Conservation (phyloP, 1,284 basidiomycete genomes). For the Cystobasidiaceae sp. region DNA sequence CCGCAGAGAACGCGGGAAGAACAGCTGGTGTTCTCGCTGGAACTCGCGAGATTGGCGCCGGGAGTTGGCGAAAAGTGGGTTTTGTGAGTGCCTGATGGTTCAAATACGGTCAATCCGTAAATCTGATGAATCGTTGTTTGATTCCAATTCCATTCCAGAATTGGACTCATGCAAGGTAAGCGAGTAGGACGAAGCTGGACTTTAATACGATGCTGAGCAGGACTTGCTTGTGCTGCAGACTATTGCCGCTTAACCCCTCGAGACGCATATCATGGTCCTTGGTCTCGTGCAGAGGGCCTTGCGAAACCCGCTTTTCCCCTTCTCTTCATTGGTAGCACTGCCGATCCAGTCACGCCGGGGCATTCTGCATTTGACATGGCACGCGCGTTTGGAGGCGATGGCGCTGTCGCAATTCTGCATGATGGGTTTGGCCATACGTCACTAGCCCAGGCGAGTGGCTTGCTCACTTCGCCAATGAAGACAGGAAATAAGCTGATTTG, state of each 20-base stretch:
- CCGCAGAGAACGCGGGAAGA: neutral
- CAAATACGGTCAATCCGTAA: too few relatives aligned
- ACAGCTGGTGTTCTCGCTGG: neutral
- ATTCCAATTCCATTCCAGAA: neutral
- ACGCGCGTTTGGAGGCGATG: slow-evolving; percentile 33
- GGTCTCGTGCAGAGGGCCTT: neutral
- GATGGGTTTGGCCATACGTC: slow-evolving; percentile 40
- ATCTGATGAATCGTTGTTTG: slow-evolving; percentile 1
- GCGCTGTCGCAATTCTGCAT: slow-evolving; percentile 38
- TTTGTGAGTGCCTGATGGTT: too few relatives aligned
- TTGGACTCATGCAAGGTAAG: slow-evolving; percentile 33
- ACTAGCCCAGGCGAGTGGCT: slow-evolving; percentile 21
- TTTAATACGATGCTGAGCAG: slow-evolving; percentile 32
- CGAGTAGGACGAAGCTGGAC: slow-evolving; percentile 31
- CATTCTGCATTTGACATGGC: slow-evolving; percentile 34
- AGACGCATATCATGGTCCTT: neutral
- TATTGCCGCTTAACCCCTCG: neutral
- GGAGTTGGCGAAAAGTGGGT: too few relatives aligned
- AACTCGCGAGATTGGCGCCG: neutral
- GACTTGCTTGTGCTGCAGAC: neutral
- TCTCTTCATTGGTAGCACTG: slow-evolving; percentile 36
- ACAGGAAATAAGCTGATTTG: too few relatives aligned
- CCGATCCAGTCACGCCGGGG: slow-evolving; percentile 41
- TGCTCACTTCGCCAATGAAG: neutral
- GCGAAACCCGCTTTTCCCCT: slow-evolving; percentile 32